phyloP scores from a whole-genome alignment of 2,329 filamentous ascomycete genomes.

The Sporothrix sp. region DNA sequence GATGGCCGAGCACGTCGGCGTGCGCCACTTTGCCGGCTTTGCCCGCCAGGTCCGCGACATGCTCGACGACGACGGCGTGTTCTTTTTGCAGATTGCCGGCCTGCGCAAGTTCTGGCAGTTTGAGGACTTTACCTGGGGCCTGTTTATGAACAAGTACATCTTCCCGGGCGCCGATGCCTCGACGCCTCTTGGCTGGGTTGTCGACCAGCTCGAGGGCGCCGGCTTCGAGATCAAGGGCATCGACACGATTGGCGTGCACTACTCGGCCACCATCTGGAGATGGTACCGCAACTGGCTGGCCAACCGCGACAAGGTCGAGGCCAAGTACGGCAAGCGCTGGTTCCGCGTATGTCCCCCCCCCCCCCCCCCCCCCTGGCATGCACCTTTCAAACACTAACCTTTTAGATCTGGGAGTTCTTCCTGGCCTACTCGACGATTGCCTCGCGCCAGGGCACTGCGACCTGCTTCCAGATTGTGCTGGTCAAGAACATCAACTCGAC shows the following conservation, averaged over 20 bases:
- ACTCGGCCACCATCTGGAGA: constrained; percentile 90
- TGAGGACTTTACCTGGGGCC: constrained; percentile 93
- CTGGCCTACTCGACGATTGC: constrained; percentile 76
- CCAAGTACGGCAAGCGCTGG: constrained; percentile 93
- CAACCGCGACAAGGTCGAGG: constrained; percentile 84
- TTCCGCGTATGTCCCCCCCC: constrained; percentile 61
- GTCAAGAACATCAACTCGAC: constrained; percentile 88
- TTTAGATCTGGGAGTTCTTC: constrained; percentile 83
- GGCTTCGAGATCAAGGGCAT: constrained; percentile 86
- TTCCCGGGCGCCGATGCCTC: constrained; percentile 96
- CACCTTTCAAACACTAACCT: background rate
- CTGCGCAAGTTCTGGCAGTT: constrained; percentile 95
- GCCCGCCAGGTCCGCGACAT: constrained; percentile 83
- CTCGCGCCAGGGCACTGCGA: constrained; percentile 73
- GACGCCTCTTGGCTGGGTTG: constrained; percentile 79
- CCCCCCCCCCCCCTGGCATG: background rate
- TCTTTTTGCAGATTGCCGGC: constrained; percentile 93
- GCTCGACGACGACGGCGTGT: constrained; percentile 91
- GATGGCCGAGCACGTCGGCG: constrained; percentile 98
- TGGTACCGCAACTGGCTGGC: constrained; percentile 99
- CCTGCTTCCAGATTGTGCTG: constrained; percentile 76
- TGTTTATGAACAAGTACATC: constrained; percentile 99
- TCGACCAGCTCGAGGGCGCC: constrained; percentile 74
- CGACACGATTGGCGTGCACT: constrained; percentile 93
- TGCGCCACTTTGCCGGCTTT: constrained; percentile 76